phyloP scores from a whole-genome alignment of 164 flowering plant species.

The Chloranthus sessilifolius region DNA sequence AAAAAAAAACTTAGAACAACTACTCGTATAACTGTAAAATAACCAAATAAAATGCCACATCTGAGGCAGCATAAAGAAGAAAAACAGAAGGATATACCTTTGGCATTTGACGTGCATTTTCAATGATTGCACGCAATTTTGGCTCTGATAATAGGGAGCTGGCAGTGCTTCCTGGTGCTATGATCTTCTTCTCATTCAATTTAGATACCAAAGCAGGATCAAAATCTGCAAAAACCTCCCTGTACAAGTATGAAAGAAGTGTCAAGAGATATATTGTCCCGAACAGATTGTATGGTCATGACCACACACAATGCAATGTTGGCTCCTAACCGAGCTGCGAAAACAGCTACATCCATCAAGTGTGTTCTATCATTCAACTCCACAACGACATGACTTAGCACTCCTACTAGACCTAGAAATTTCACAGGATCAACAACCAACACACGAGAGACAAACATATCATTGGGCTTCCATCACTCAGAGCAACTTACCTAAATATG shows the following conservation, averaged over 20 bases:
- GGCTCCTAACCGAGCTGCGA: no score
- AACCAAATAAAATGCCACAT: not conserved
- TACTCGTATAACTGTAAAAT: no score
- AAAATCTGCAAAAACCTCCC: slow-evolving; percentile 34
- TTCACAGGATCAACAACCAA: no score
- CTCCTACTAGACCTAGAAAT: no score
- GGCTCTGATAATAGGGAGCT: slow-evolving; percentile 27
- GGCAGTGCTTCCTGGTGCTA: slow-evolving; percentile 26
- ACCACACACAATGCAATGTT: no score
- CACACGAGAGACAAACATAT: no score
- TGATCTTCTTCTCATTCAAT: slow-evolving; percentile 29
- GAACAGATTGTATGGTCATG: no score
- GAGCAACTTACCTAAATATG: slow-evolving; percentile 43
- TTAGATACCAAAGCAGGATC: slow-evolving; percentile 30
- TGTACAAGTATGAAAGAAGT: slow-evolving; percentile 11
- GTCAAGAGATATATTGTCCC: not conserved
- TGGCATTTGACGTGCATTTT: slow-evolving; percentile 31
- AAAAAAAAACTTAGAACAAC: not conserved
- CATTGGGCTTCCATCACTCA: no score
- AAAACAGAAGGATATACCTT: slow-evolving; percentile 20
- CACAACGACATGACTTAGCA: no score
- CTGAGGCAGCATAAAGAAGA: not conserved
- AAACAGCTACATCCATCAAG: no score
- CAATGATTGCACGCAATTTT: slow-evolving; percentile 33
- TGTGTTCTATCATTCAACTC: no score